Evolutionary conservation across 768 basidiomycete genomes (phyloP).

Genomic region (Pholiota molesta): DNA sequence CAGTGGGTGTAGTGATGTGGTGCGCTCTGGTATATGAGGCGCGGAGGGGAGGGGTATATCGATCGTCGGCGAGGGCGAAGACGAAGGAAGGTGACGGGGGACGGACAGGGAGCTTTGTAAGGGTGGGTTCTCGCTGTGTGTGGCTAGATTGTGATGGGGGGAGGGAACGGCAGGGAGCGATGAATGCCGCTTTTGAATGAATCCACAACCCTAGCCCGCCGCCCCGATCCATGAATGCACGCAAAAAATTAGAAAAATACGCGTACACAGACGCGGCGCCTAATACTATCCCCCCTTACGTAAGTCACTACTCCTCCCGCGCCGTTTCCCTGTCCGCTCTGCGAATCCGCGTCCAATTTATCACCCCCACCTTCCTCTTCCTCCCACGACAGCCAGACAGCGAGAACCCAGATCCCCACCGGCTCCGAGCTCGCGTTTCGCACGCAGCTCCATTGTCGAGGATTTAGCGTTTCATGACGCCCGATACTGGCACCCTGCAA

Average conservation of each 20-base stretch:
- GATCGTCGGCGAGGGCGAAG: background rate
- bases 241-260: background rate
- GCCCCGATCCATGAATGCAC: background rate
- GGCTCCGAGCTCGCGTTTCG: constrained; percentile 2
- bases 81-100: background rate
- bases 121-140: background rate
- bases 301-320: background rate
- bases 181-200: constrained; percentile 2
- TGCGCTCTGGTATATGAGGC: no score
- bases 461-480: no score
- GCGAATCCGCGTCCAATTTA: constrained; percentile 3
- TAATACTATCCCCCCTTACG: background rate
- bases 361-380: background rate
- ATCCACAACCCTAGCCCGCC: background rate
- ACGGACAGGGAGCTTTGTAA: background rate
- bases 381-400: background rate
- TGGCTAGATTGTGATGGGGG: background rate
- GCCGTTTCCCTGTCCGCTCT: background rate
- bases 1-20: background rate
- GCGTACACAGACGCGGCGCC: background rate
- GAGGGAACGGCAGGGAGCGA: background rate
- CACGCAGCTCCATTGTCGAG: no score
- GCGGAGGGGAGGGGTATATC: background rate
- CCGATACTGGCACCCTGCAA: no score
- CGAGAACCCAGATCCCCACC: background rate